These are phyloP conservation scores for Gossypium arboreum DNA, from an alignment of 345 rosid genomes.

Conservation along the genomic window DNA sequence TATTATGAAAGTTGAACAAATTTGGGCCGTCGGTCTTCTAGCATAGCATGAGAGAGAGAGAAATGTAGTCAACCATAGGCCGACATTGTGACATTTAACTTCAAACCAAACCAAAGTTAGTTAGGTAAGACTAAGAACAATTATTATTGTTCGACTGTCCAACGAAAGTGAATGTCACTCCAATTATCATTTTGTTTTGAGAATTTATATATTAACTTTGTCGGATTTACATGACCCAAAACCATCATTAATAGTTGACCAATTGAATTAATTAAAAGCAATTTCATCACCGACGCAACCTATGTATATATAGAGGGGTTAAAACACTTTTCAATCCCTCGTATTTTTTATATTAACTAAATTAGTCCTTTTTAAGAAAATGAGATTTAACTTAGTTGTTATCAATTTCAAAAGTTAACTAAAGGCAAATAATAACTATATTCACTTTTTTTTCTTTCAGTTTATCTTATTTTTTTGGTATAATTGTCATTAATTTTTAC, in stretches of 20 bases:
- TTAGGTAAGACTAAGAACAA: neutral
- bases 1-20: slow-evolving; percentile 20
- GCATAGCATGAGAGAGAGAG: neutral
- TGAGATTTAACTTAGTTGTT: no score
- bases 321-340: no score
- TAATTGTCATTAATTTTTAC: no score
- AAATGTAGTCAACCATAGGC: slow-evolving; percentile 12
- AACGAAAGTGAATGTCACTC: neutral
- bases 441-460: no score
- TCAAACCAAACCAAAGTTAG: neutral
- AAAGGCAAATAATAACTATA: no score
- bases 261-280: neutral
- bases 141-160: neutral
- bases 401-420: no score
- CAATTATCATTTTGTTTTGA: neutral
- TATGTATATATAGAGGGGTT: no score
- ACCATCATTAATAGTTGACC: neutral
- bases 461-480: no score
- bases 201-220: neutral
- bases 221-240: neutral
- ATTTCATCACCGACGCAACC: neutral
- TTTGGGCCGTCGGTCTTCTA: slow-evolving; percentile 6
- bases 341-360: no score
- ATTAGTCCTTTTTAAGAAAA: no score
- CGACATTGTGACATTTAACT: neutral